Conservation (phyloP, 1,139 yeast genomes). For the Suhomyces yuchorum region DNA sequence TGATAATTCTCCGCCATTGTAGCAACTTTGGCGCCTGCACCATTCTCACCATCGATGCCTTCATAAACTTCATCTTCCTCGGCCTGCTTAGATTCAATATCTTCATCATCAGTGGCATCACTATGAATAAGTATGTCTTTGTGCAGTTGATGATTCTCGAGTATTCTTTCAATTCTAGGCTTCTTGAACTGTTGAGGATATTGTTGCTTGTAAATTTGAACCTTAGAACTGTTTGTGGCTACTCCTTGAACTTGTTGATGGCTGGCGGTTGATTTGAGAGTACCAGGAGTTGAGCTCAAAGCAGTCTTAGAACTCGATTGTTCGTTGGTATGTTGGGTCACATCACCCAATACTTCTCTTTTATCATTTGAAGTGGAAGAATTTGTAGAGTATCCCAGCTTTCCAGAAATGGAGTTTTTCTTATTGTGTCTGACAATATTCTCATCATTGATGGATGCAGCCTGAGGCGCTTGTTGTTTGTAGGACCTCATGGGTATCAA, state of each 20-base stretch:
- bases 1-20: slow-evolving; percentile 11
- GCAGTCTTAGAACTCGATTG: slow-evolving; percentile 3
- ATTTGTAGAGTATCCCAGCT: slow-evolving; percentile 2
- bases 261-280: slow-evolving; percentile 5
- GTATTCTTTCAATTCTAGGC: slow-evolving; percentile 25
- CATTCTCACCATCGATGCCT: slow-evolving; percentile 8
- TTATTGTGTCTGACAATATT: slow-evolving; percentile 10
- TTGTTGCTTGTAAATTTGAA: slow-evolving; percentile 26
- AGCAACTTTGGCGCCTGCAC: slow-evolving; percentile 14
- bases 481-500: slow-evolving; percentile 13
- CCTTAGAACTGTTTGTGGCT: slow-evolving; percentile 19
- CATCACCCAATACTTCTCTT: slow-evolving; percentile 37
- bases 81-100: slow-evolving; percentile 14
- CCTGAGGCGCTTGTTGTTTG: slow-evolving; percentile 10
- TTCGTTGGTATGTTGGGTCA: slow-evolving; percentile 25
- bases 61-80: slow-evolving; percentile 7
- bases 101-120: slow-evolving; percentile 16
- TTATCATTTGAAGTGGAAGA: slow-evolving; percentile 4
- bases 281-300: slow-evolving; percentile 2
- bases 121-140: slow-evolving; percentile 12
- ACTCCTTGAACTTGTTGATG: slow-evolving; percentile 14
- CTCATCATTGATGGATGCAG: slow-evolving; percentile 11
- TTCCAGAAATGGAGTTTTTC: slow-evolving; percentile 3
- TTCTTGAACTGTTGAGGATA: slow-evolving; percentile 25
- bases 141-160: slow-evolving; percentile 11